Evolutionary conservation across 1,284 basidiomycete species (phyloP).

Genomic region (Boletus holoroseus): DNA sequence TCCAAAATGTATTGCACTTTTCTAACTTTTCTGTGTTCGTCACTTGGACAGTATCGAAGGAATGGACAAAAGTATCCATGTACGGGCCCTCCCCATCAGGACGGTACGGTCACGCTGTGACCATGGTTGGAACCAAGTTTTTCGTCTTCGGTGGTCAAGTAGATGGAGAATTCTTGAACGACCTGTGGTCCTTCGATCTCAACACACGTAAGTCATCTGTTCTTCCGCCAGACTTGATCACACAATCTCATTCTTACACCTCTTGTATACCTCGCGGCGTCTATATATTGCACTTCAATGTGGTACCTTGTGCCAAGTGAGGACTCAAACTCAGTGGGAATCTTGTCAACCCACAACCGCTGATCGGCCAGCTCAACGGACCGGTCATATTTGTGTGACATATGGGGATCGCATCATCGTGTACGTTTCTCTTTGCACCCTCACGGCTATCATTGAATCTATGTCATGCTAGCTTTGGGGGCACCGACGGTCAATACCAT

Average conservation of each 20-base stretch:
- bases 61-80: conserved; percentile 88
- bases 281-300: conserved; percentile 1
- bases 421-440: conserved; percentile 42
- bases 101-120: conserved; percentile 93
- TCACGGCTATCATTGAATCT: conserved; percentile 11
- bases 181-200: conserved; percentile 96
- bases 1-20: background rate
- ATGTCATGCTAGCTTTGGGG: conserved; percentile 72
- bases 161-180: conserved; percentile 93
- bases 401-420: conserved; percentile 83
- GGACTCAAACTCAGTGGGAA: conserved; percentile 74
- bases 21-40: conserved; percentile 5
- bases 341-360: conserved; percentile 58
- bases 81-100: conserved; percentile 76
- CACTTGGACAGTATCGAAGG: conserved; percentile 64
- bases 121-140: conserved; percentile 89
- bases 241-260: conserved; percentile 4
- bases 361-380: conserved; percentile 79
- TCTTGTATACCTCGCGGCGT: conserved; percentile 4
- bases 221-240: conserved; percentile 2
- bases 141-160: conserved; percentile 97
- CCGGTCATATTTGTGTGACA: conserved; percentile 89
- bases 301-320: conserved; percentile 38
- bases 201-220: conserved; percentile 67
- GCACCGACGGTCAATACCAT: conserved; percentile 97